Evolutionary conservation across 73 alveolate species (phyloP), one percentile per base, ranked within the genome.

Genomic region (Loxodes magnus): DNA sequence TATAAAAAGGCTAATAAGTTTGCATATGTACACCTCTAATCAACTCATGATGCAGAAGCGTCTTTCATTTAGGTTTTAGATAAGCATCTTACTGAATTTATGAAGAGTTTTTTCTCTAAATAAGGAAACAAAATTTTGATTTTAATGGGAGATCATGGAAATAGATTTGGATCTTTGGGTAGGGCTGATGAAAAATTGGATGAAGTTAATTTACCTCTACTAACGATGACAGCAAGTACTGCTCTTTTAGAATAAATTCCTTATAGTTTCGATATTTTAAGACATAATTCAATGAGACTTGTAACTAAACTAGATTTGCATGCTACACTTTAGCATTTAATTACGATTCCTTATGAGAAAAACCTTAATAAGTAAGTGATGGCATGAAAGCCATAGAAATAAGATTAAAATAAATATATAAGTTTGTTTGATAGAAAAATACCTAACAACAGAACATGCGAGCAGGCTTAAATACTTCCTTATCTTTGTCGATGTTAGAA

Each of bases 391-490:
- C n/a, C n/a, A 24, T 25, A 10, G 26, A 46, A 37, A 25, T 10
- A 37, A 10, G 39, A 22, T n/a, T 25, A 23, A 24, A 25, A 10
- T 19, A 9, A 46, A 19, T 23, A 16, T 46, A 25, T 46, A 5
- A 46, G 59, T 46, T 46, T 10, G 28, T 46, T 46, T 22, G 10
- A 25, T 7, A 41, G 27, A 46, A 46, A 46, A 46, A 24, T 22
- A 17, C 58, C 59, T 14, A 46, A 46, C 27, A 46, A 46, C 27
- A 46, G 59, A 46, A 46, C 59, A n/a, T 46, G 59, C 27, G 46
- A 22, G 15, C n/a, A 9, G 2, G 17, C 27, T 46, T 37, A 41
- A 22, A 41, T 46, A 12, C 59, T 41, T 46, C 43, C 59, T 5
- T 46, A 25, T 25, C 27, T 37, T 37, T 46, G 59, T 22, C 27